Base-by-base conservation (phyloP, 2,329 filamentous ascomycete genomes). In the Exophiala aquamarina region DNA sequence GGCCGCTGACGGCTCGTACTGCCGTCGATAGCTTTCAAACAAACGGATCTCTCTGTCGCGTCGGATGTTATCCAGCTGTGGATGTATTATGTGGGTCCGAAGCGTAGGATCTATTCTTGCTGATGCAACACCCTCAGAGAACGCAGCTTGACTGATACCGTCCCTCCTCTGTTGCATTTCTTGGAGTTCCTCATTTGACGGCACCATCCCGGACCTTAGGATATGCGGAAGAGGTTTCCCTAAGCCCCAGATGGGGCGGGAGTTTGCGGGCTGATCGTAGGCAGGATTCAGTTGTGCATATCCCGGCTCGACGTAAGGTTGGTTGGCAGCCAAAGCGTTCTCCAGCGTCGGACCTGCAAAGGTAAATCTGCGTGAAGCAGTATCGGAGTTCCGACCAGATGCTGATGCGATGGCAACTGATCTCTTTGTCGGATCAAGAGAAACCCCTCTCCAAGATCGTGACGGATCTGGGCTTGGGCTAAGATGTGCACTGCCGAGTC, bases 191-290 rank as follows among this genome's bases (percentile, higher is more conserved):
- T 67, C 64, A 46, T 63, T 62, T 0, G 70, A 70, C 0, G 73
- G 74, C 1, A 77, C 69, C 76, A 79, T 79, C 9, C 76, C 76
- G 15, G 72, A 66, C 29, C 77, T 68, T 42, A 79, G 67, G 0
- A 79, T 76, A 51, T 75, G 75, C 23, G 77, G 76, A 19, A 79
- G 59, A 5, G 77, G 76, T 54, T 77, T 75, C 3, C 74, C 76
- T 41, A 79, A 59, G 60, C 74, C 71, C 70, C 77, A 80, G 37
- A 80, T 71, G 1, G 77, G 76, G 45, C 74, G 71, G 10, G 63
- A 56, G 13, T 76, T 73, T 6, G 66, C 62, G 3, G 75, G 68
- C 44, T 78, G 73, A 23, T 77, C 76, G 49, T 79, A 79, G 21
- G 74, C 70, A 2, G 77, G 77, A 41, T 81, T 80, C 3, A 80